Conservation (phyloP, 176 grass and related monocot genomes). For the Juncus effusus region DNA sequence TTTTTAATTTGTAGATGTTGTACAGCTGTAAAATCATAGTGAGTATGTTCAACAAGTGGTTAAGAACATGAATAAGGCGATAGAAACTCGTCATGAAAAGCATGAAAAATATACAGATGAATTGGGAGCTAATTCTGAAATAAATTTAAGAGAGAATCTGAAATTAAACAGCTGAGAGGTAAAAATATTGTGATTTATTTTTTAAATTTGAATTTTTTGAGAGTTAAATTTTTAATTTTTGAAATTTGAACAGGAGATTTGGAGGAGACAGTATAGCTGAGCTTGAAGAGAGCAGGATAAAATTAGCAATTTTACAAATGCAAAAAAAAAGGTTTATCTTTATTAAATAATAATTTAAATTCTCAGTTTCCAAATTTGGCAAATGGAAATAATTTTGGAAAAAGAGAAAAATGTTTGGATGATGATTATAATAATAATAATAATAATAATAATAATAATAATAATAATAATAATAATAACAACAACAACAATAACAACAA, state of each 20-base stretch:
- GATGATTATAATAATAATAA: neutral
- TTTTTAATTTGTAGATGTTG: slow-evolving; percentile 51
- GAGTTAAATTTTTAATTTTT: neutral
- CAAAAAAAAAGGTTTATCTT: slow-evolving; percentile 61
- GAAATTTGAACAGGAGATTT: slow-evolving; percentile 41
- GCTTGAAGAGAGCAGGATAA: slow-evolving; percentile 88
- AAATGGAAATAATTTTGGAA: slow-evolving; percentile 59
- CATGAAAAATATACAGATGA: slow-evolving; percentile 63
- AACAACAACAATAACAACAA: too few relatives aligned
- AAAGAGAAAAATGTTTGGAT: slow-evolving; percentile 70
- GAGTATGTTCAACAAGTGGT: slow-evolving; percentile 55
- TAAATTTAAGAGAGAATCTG: slow-evolving; percentile 54
- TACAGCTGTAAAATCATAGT: slow-evolving; percentile 69
- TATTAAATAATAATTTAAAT: slow-evolving; percentile 27
- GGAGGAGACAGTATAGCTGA: slow-evolving; percentile 81
- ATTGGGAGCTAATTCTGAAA: slow-evolving; percentile 55
- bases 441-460: too few relatives aligned
- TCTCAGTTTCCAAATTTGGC: slow-evolving; percentile 25
- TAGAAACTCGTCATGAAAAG: slow-evolving; percentile 56
- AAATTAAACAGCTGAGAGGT: slow-evolving; percentile 87
- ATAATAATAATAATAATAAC: too few relatives aligned
- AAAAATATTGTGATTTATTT: slow-evolving; percentile 24
- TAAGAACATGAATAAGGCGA: slow-evolving; percentile 60
- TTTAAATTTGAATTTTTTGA: neutral
- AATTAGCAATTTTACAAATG: slow-evolving; percentile 87